Evolutionary conservation across 148 eudicot genomes (phyloP).

Genomic region (Vaccinium myrtillus): DNA sequence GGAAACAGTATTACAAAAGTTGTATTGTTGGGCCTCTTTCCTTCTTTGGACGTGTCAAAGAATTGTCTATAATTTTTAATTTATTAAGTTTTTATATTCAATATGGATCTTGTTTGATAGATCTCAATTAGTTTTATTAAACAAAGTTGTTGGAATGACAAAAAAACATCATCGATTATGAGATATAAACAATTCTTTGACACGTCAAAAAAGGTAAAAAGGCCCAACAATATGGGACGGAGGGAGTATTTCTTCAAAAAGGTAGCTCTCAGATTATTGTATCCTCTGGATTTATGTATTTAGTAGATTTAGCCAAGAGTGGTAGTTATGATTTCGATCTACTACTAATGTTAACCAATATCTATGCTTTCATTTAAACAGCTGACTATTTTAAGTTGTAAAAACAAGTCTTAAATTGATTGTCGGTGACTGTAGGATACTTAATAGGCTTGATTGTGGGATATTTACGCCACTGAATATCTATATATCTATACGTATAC

Average conservation of each 20-base stretch:
- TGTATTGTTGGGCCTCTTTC: too few relatives aligned
- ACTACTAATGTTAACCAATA: background rate
- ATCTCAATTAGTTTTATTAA: too few relatives aligned
- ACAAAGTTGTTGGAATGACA: too few relatives aligned
- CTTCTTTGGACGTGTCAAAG: too few relatives aligned
- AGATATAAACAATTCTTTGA: too few relatives aligned
- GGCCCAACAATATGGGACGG: too few relatives aligned
- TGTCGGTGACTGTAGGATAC: background rate
- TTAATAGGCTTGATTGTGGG: background rate
- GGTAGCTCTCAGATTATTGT: background rate
- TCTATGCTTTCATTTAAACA: background rate
- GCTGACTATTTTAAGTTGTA: background rate
- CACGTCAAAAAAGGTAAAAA: too few relatives aligned
- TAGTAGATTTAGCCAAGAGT: background rate
- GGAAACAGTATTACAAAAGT: too few relatives aligned
- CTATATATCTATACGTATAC: background rate
- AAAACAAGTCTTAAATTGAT: background rate
- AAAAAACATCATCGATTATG: too few relatives aligned
- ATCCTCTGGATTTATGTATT: background rate
- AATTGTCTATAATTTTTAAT: too few relatives aligned
- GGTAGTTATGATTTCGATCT: background rate
- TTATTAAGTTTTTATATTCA: too few relatives aligned
- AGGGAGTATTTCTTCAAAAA: background rate
- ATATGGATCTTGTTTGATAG: too few relatives aligned
- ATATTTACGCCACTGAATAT: background rate